Evolutionary conservation across 1,284 basidiomycete species (phyloP), one percentile per base, ranked within the genome.

Genomic region (Cryptococcus sp.): DNA sequence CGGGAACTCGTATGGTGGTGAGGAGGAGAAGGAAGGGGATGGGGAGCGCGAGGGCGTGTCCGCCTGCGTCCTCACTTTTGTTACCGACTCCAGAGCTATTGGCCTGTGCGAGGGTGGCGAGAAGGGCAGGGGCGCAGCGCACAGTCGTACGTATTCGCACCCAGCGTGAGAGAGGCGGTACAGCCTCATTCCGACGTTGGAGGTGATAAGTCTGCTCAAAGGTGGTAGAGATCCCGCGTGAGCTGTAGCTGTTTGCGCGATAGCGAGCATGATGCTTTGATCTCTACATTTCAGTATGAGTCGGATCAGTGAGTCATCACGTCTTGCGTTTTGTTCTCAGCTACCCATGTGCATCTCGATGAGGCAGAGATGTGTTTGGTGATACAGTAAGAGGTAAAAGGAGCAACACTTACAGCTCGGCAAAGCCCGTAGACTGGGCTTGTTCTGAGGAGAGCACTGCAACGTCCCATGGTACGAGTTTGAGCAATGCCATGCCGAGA

Each of bases 401-500:
- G 29, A 34, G 29, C 29, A 13, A 20, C 5, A 55, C 55, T 34
- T 37, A 56, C 55, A 46, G 25, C 13, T 56, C 55, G 15, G 23
- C 25, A 26, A 56, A 56, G 6, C 47, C 55, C 16, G 55, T 56
- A 23, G 29, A 16, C 5, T 26, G 22, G 1, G 55, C 20, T 29
- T 41, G 16, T 10, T 37, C 7, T 10, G 49, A 44, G 11, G 49
- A 46, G 6, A 56, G n/a, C 3, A 40, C 39, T 2, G 55, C 48
- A 2, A 40, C n/a, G n/a, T 56, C 49, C 49, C 49, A 56, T 6
- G 55, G 55, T 17, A 46, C 51, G 6, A 56, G 19, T 23, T 43
- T n/a, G 29, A 56, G 45, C 16, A 56, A 29, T n/a, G 55, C 55
- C 34, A 56, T 39, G 20, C 49, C 55, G 37, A 46, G 41, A 39